Percentiles rank a stretch among this genome's conserved stretches.
Evolutionary conservation across 2,329 filamentous ascomycete genomes (phyloP).

Genomic region (Cordyceps cateniannulata): DNA sequence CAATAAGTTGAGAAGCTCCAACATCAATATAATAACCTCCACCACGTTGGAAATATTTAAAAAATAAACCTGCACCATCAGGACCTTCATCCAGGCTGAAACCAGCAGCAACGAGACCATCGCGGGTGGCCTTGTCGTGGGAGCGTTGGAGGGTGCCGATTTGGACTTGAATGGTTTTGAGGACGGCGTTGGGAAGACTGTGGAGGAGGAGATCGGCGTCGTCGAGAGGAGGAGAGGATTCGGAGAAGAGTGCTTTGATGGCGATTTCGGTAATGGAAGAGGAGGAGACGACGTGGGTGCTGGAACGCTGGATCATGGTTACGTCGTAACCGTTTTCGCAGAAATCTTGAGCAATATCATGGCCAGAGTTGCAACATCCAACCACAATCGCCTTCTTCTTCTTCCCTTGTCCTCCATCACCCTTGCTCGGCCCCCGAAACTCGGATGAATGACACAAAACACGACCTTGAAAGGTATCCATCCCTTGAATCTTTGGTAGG

Average conservation of each 20-base stretch:
- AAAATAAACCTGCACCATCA: conserved; percentile 44
- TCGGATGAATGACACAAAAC: conserved; percentile 57
- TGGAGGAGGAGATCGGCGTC: conserved; percentile 59
- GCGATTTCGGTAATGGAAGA: conserved; percentile 44
- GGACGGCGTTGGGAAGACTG: conserved; percentile 50
- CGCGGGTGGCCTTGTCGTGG: conserved; percentile 32
- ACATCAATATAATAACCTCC: conserved; percentile 69
- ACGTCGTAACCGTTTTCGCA: conserved; percentile 60
- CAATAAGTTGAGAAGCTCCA: conserved; percentile 55
- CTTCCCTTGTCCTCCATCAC: conserved; percentile 47
- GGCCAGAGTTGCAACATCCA: conserved; percentile 61
- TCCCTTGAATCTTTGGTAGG: conserved; percentile 50
- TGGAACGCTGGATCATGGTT: conserved; percentile 63
- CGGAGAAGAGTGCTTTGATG: conserved; percentile 44
- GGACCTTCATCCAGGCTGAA: conserved; percentile 51
- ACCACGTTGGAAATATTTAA: conserved; percentile 56
- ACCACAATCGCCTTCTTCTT: conserved; percentile 60
- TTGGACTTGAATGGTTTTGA: conserved; percentile 51
- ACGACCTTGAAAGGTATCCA: conserved; percentile 51
- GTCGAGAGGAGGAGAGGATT: conserved; percentile 52
- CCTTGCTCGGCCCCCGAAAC: conserved; percentile 45
- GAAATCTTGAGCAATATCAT: conserved; percentile 64
- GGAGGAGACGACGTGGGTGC: conserved; percentile 57
- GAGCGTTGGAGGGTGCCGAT: conserved; percentile 28
- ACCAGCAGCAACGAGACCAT: conserved; percentile 46